These are phyloP conservation scores for Candida tibetensis DNA, from an alignment of 805 yeast genomes.

Conservation along the genomic window DNA sequence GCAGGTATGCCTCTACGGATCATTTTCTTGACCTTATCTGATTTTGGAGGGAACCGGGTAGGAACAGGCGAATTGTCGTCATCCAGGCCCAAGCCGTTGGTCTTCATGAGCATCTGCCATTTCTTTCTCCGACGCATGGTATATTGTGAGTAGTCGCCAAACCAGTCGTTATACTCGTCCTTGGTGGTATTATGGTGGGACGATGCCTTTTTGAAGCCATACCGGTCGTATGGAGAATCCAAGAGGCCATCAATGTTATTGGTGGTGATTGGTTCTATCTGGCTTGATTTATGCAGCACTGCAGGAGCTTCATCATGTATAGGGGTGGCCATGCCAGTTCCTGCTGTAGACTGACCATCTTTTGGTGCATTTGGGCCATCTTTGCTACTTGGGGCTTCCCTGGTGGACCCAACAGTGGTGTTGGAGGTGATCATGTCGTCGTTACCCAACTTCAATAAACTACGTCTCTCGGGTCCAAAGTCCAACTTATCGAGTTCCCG, in stretches of 20 bases:
- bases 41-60: constrained; percentile 68
- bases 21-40: constrained; percentile 75
- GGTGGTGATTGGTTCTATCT: constrained; percentile 2
- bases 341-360: neutral
- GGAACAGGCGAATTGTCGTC: constrained; percentile 38
- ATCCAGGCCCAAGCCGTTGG: constrained; percentile 59
- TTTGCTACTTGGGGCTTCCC: neutral
- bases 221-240: constrained; percentile 50
- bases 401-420: neutral
- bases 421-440: too few species aligned
- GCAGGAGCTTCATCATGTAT: neutral
- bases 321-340: neutral
- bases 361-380: neutral
- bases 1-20: constrained; percentile 93
- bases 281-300: neutral
- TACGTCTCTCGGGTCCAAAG: neutral
- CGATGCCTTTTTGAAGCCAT: constrained; percentile 79
- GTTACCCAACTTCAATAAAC: neutral
- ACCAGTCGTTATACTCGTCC: constrained; percentile 72
- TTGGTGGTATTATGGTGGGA: constrained; percentile 44
- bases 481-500: constrained; percentile 3
- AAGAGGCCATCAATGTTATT: constrained; percentile 4
- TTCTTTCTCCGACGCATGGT: constrained; percentile 64
- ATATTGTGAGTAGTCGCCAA: constrained; percentile 62
- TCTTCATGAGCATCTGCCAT: constrained; percentile 69